Conservation (phyloP, 257 asterid genomes). For the Nicotiana noctiflora region DNA sequence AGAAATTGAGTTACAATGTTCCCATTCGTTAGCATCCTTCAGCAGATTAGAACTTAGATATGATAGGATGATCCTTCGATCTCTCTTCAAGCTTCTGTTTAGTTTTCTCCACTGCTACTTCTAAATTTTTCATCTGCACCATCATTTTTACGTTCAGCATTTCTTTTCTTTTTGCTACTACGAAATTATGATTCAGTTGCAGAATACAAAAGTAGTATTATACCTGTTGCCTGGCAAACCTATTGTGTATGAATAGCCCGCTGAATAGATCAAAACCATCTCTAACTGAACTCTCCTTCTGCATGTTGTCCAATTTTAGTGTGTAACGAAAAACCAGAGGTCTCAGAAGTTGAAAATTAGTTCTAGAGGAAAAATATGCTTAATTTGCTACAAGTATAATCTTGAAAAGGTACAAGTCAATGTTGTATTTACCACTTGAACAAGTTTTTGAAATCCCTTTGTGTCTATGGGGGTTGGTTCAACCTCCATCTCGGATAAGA, state of each 20-base stretch:
- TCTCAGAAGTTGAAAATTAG: background rate
- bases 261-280: conserved; percentile 76
- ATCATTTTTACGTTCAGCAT: background rate
- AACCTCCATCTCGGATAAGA: conserved; percentile 59
- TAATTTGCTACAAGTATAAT: background rate
- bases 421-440: conserved; percentile 60
- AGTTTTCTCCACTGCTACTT: conserved; percentile 45
- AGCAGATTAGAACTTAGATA: background rate
- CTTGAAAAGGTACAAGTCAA: background rate
- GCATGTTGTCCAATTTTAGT: conserved; percentile 19
- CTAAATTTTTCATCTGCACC: conserved; percentile 53
- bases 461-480: conserved; percentile 81
- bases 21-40: background rate
- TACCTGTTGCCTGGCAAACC: conserved; percentile 53
- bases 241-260: conserved; percentile 67
- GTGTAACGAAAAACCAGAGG: background rate
- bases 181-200: background rate
- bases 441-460: conserved; percentile 78
- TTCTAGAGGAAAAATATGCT: background rate
- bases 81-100: conserved; percentile 46
- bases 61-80: conserved; percentile 22
- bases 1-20: background rate
- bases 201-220: background rate
- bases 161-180: background rate
- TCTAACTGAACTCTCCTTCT: conserved; percentile 66